A percentile compares a stretch with the other conserved stretches of the same genome.
These are phyloP conservation scores for Mucor ambiguus DNA, from an alignment of 371 early-diverging fungal species.

Conservation along the genomic window DNA sequence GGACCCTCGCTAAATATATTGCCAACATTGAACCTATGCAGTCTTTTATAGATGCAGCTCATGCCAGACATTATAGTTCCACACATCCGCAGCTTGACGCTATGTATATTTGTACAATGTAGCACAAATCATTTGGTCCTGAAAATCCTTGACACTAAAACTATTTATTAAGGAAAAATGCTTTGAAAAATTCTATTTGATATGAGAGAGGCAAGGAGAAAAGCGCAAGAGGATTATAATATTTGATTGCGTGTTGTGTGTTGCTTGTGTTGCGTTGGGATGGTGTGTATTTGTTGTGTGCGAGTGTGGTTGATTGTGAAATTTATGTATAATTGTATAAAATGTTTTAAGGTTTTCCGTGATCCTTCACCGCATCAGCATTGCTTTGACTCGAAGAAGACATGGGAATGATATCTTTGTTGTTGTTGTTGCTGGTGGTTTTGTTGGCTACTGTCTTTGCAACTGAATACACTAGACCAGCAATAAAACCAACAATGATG, in stretches of 20 bases:
- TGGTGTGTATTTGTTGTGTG: not conserved
- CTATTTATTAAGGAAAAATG: constrained; percentile 1
- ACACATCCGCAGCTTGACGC: no score
- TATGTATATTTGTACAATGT: no score
- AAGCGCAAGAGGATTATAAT: not conserved
- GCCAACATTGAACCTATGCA: no score
- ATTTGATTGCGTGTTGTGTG: not conserved
- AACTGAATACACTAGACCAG: constrained; percentile 86
- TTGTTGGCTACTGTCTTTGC: constrained; percentile 57
- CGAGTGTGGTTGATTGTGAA: not conserved
- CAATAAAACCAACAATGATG: constrained; percentile 77
- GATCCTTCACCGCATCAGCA: constrained; percentile 37
- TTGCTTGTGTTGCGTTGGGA: constrained; percentile 5
- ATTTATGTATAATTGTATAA: not conserved
- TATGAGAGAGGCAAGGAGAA: not conserved
- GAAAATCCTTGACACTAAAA: not conserved
- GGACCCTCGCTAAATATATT: no score
- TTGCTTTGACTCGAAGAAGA: constrained; percentile 41
- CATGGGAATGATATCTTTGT: constrained; percentile 36
- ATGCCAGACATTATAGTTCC: no score
- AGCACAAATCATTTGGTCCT: not conserved
- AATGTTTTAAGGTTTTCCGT: constrained; percentile 24
- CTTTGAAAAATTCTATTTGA: constrained; percentile 1
- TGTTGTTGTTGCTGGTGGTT: constrained; percentile 31
- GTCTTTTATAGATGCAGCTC: no score